Conservation (phyloP, 352 stramenopile species). For the Phytopythium vexans region DNA sequence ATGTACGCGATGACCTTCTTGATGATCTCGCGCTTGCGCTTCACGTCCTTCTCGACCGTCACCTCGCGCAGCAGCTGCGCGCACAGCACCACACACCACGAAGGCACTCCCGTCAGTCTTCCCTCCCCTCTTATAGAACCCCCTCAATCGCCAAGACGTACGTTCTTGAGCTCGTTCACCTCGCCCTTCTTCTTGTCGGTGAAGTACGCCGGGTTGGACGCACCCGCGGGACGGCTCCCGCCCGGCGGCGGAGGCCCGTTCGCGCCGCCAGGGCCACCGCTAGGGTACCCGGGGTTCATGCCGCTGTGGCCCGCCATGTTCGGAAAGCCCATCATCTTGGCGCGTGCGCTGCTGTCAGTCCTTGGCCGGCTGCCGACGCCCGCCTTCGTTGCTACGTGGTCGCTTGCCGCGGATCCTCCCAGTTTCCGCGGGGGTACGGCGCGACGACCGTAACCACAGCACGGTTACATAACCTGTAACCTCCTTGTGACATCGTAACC, state of each 20-base stretch:
- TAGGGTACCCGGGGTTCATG: slow-evolving; percentile 14
- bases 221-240: slow-evolving; percentile 18
- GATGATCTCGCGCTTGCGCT: slow-evolving; percentile 98
- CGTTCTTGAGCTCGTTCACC: slow-evolving; percentile 94
- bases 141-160: slow-evolving; percentile 25
- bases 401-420: slow-evolving; percentile 1
- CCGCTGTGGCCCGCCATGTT: slow-evolving; percentile 18
- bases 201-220: slow-evolving; percentile 74
- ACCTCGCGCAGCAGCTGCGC: slow-evolving; percentile 94
- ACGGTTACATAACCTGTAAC: no score
- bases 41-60: slow-evolving; percentile 95
- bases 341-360: background rate
- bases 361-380: background rate
- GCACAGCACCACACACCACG: background rate
- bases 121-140: background rate
- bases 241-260: slow-evolving; percentile 8
- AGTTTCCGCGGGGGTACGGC: no score
- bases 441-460: no score
- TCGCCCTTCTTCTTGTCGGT: slow-evolving; percentile 94
- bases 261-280: slow-evolving; percentile 3
- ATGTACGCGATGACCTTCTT: slow-evolving; percentile 99
- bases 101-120: background rate
- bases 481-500: no score
- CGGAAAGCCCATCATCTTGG: slow-evolving; percentile 15
- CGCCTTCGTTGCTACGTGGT: slow-evolving; percentile 2